Evolutionary conservation across 345 rosid species (phyloP), one percentile per base, ranked within the genome.

Genomic region (Bruguiera gymnorhiza): DNA sequence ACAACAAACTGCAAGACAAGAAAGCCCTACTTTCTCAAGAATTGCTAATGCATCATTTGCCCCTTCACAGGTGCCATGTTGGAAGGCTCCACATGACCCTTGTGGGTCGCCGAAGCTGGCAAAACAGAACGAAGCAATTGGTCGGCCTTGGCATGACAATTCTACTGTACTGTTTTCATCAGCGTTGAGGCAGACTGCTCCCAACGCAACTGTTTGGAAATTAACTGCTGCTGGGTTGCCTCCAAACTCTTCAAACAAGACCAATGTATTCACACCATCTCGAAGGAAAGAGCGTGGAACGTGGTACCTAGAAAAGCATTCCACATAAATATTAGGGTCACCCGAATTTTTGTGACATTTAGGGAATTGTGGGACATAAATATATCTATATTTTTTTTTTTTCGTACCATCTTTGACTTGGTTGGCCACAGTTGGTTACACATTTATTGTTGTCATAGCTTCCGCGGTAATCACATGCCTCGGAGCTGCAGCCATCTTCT

Each of bases 81-180:
- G 23, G 61, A 59, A 73, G 5, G 16, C 27, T 6, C 53, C 50
- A 5, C 76, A 73, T 6, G 39, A 19, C 0, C 71, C 76, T 27
- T 67, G 64, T 7, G 76, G 71, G 20, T 59, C 60, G 26, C 76
- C 76, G 20, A 66, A 73, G 53, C 71, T 60, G 3, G 67, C 76
- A 20, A 34, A 73, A 24, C 27, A n/a, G 18, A 68, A 19, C 11
- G 15, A 50, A 2, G 55, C 54, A n/a, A 74, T 62, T 11, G 29
- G 48, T 32, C 57, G 31, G 15, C 54, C 11, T 21, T 56, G 30
- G 63, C 71, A 68, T 8, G 63, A 24, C 21, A 68, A 51, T 58
- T 68, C 63, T 18, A 68, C 6, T 39, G 24, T 26, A 6, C 29
- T 37, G 21, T 30, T 23, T 5, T 68, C 71, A 9, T 56, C 26